Evolutionary conservation across 768 basidiomycete genomes (phyloP).

Genomic region (Fomitopsis serialis): DNA sequence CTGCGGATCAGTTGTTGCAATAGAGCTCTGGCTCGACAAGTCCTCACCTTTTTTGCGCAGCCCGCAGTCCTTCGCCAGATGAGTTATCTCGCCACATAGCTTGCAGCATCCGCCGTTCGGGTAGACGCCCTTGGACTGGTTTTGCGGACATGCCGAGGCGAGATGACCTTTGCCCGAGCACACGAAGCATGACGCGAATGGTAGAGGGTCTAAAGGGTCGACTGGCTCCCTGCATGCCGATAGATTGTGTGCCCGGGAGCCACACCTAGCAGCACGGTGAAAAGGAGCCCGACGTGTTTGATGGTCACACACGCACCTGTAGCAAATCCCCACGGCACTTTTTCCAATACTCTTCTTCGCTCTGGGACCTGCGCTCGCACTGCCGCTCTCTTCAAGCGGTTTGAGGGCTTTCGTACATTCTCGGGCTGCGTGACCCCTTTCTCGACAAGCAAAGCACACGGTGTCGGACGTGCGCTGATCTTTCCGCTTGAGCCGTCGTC

Average conservation of each 20-base stretch:
- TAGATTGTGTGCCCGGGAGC: slow-evolving; percentile 72
- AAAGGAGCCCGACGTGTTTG: not conserved
- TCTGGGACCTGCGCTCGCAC: slow-evolving; percentile 20
- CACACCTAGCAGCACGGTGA: slow-evolving; percentile 50
- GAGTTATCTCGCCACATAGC: slow-evolving; percentile 78
- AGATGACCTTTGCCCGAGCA: slow-evolving; percentile 83
- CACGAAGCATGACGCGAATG: slow-evolving; percentile 90
- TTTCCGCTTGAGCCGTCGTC: slow-evolving; percentile 60
- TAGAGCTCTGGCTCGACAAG: too few relatives aligned
- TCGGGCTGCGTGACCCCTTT: slow-evolving; percentile 76
- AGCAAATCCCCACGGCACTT: slow-evolving; percentile 66
- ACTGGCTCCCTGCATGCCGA: slow-evolving; percentile 68
- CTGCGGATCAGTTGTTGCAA: slow-evolving; percentile 5
- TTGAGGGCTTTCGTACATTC: slow-evolving; percentile 59
- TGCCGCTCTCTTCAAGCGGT: slow-evolving; percentile 11
- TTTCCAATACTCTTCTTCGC: slow-evolving; percentile 28
- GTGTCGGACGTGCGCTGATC: slow-evolving; percentile 51
- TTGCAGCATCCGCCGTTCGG: slow-evolving; percentile 91
- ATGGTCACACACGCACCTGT: slow-evolving; percentile 18
- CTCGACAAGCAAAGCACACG: slow-evolving; percentile 83
- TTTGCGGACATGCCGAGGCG: slow-evolving; percentile 77
- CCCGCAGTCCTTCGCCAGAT: slow-evolving; percentile 81
- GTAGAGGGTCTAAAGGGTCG: slow-evolving; percentile 63
- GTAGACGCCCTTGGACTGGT: slow-evolving; percentile 77
- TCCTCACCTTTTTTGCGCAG: slow-evolving; percentile 50